Evolutionary conservation across 257 asterid genomes (phyloP), one percentile per base, ranked within the genome.

Genomic region (Paulownia fortunei): DNA sequence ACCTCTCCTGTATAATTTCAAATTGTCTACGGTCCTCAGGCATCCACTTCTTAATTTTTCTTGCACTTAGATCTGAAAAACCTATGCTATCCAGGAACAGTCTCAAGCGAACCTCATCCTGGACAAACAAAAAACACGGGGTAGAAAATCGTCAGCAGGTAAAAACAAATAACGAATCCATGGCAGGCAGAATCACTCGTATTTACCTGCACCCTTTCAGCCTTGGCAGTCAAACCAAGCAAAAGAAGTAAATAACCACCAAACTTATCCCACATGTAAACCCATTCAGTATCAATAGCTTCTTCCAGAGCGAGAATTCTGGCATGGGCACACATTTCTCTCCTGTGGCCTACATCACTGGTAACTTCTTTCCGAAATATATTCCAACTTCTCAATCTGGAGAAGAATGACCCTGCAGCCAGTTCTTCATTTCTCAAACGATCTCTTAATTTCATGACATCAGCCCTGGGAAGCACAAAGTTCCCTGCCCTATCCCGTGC

Each of bases 201-300:
- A 41, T 64, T 86, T 85, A 95, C 99, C 99, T 95, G 99, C 79
- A 95, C 99, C 80, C 96, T 87, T 82, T 96, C 99, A 30, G 99
- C 99, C 88, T 90, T 92, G 79, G 99, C 96, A 81, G 99, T 96
- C 90, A 96, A 93, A 79, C 98, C 97, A 75, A 96, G 97, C 92
- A 96, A 84, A 82, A 96, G 97, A 85, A 96, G 98, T 27, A 96
- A 88, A 88, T 96, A 96, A 72, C 99, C 99, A 72, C 99, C 99
- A 74, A 96, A 96, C 86, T 90, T 93, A 87, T 96, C 99, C 99
- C 99, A 96, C 99, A 96, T 96, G 89, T 93, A 96, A 52, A 96
- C 99, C 99, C 99, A 96, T 70, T 96, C 99, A 12, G 99, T 96
- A 81, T 96, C 99, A 81, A 96, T 96, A 74, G 99, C 98, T 87